These are phyloP conservation scores for Aspergillus pseudonomiae DNA, from an alignment of 2,329 filamentous ascomycete genomes.

Conservation along the genomic window DNA sequence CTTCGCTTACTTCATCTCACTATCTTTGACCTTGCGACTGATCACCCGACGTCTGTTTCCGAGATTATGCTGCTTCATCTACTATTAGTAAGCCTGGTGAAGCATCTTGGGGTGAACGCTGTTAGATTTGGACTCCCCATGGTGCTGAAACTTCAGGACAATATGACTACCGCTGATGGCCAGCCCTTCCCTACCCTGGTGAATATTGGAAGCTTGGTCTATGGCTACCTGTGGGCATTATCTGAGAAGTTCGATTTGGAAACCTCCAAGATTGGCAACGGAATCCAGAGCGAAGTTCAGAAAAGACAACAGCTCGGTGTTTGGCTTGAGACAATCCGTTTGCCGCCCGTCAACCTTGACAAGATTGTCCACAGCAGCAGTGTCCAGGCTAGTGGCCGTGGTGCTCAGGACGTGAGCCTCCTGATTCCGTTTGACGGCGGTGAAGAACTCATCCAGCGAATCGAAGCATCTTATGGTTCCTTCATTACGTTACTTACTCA, in stretches of 20 bases:
- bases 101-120: slow-evolving; percentile 80
- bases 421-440: slow-evolving; percentile 72
- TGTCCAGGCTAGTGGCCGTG: slow-evolving; percentile 33
- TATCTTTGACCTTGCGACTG: slow-evolving; percentile 84
- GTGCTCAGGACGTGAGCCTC: slow-evolving; percentile 50
- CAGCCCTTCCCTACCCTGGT: slow-evolving; percentile 67
- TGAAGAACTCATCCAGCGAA: slow-evolving; percentile 70
- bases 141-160: slow-evolving; percentile 85
- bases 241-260: slow-evolving; percentile 78
- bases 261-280: slow-evolving; percentile 66
- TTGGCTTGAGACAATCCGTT: slow-evolving; percentile 74
- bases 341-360: slow-evolving; percentile 69
- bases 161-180: slow-evolving; percentile 55
- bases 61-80: slow-evolving; percentile 79
- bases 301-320: slow-evolving; percentile 73
- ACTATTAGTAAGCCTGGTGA: slow-evolving; percentile 72
- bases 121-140: slow-evolving; percentile 79
- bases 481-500: slow-evolving; percentile 64
- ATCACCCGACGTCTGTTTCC: slow-evolving; percentile 70
- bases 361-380: slow-evolving; percentile 60
- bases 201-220: slow-evolving; percentile 78
- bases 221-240: slow-evolving; percentile 85
- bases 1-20: slow-evolving; percentile 80
- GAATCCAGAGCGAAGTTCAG: slow-evolving; percentile 75
- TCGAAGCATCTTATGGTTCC: slow-evolving; percentile 71